Base-by-base conservation (phyloP, 768 basidiomycete genomes). In the Clavaria fumosa region DNA sequence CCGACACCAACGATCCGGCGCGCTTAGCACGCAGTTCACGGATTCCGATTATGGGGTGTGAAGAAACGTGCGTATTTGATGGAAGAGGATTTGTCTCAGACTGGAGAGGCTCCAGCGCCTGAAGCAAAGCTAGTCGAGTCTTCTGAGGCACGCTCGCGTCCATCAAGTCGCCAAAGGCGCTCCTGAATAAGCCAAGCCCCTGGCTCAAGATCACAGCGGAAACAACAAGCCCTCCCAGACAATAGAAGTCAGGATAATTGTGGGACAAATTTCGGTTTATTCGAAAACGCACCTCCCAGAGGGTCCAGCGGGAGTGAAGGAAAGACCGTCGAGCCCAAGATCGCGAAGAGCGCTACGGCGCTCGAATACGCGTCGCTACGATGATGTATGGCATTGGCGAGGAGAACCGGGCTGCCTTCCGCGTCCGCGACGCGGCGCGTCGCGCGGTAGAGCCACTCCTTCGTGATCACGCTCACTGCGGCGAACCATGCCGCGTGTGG, bases 401-500 rank as follows among this genome's bases (percentile, higher is more conserved):
- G 63, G 37, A 99, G 59, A 1, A 99, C 95, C 3, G 86, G 84
- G 50, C 82, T 86, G 48, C 77, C 76, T 56, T 96, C 90, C 48
- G 86, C 74, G 40, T 85, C 75, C 7, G 93, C 95, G 21, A 99
- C 91, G 38, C 69, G 72, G 51, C 81, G 82, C 33, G 90, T 97
- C 32, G 78, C 61, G 30, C 90, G 66, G 57, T 93, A 97, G 9
- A 99, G 55, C 78, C 81, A 96, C 56, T 99, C 95, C 53, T 99
- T 99, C 43, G 69, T 57, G 3, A 86, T 35, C 2, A 97, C 74
- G 45, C 84, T 76, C 15, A 75, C 49, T 1, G 75, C 74, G 5
- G 95, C 95, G 49, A 96, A 91, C 90, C 91, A 97, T 20, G 90
- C 89, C 14, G 95, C 95, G 51, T 97, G 90, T 28, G 86, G 82